These are phyloP conservation scores for Brassica hybrid DNA, from an alignment of 441 rosid species.

Conservation along the genomic window DNA sequence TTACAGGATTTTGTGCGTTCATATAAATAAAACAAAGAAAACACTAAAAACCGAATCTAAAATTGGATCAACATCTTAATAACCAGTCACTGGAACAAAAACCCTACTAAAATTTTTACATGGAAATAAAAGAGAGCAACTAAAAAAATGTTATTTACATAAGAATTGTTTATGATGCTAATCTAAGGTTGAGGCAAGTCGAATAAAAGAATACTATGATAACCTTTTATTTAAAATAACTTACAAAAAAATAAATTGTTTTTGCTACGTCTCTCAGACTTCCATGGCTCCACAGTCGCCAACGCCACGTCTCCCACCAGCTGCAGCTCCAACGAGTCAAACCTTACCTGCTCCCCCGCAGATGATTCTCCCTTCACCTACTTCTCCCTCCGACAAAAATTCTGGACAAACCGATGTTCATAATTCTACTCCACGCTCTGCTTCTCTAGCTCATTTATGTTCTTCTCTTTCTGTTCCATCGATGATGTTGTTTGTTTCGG, in stretches of 20 bases:
- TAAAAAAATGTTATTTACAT: neutral
- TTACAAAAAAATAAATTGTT: conserved; percentile 15
- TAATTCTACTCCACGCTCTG: conserved; percentile 42
- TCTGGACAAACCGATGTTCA: conserved; percentile 43
- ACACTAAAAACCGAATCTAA: neutral
- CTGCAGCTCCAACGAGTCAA: conserved; percentile 34
- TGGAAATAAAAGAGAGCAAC: neutral
- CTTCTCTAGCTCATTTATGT: conserved; percentile 37
- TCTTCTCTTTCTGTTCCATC: conserved; percentile 18
- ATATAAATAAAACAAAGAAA: too few relatives aligned
- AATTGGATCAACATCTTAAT: conserved; percentile 2
- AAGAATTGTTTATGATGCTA: neutral
- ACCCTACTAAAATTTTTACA: neutral
- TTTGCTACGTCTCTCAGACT: conserved; percentile 27
- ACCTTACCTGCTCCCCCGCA: conserved; percentile 36
- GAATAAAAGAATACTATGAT: neutral
- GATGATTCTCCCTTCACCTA: conserved; percentile 41
- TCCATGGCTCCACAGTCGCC: conserved; percentile 29
- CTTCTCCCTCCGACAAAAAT: conserved; percentile 41
- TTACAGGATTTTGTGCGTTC: too few relatives aligned
- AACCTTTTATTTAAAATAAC: neutral
- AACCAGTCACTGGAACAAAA: neutral
- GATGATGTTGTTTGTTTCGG: conserved; percentile 29
- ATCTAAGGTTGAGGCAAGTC: neutral
- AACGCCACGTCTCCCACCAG: conserved; percentile 43